These are phyloP conservation scores for Leccinum barrowsii DNA, from an alignment of 768 basidiomycete genomes.

Conservation along the genomic window DNA sequence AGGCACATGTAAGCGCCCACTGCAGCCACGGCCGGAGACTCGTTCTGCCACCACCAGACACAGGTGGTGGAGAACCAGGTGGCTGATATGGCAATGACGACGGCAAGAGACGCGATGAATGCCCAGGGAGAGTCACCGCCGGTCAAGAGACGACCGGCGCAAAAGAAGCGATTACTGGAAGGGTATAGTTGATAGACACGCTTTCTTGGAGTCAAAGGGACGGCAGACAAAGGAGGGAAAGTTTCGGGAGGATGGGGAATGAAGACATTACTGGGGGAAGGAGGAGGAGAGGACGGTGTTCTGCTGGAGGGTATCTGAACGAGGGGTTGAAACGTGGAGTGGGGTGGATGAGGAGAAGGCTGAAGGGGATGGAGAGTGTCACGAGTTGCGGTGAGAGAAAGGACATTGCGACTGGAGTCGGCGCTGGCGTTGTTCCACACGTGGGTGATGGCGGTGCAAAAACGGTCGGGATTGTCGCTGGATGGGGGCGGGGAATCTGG, in stretches of 20 bases:
- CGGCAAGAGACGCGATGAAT: conserved; percentile 59
- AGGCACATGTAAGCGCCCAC: conserved; percentile 63
- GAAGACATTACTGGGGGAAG: conserved; percentile 29
- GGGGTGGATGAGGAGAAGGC: conserved; percentile 6
- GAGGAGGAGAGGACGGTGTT: conserved; percentile 21
- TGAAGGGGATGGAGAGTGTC: conserved; percentile 1
- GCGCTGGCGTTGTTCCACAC: conserved; percentile 51
- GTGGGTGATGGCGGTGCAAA: conserved; percentile 49
- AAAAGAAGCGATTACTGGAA: conserved; percentile 74
- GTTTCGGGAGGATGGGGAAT: conserved; percentile 29
- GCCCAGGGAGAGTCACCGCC: conserved; percentile 87
- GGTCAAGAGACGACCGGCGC: conserved; percentile 67
- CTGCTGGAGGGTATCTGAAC: conserved; percentile 25
- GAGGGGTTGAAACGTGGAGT: conserved; percentile 21
- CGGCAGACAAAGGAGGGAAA: conserved; percentile 32
- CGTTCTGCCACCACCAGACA: conserved; percentile 47
- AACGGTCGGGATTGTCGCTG: background rate
- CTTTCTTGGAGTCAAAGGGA: conserved; percentile 33
- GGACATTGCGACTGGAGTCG: conserved; percentile 42
- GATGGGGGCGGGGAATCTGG: background rate
- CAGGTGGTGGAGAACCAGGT: conserved; percentile 81
- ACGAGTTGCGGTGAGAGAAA: conserved; percentile 3
- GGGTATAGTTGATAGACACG: conserved; percentile 64
- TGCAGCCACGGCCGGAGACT: conserved; percentile 65
- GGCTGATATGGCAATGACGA: conserved; percentile 67